Evolutionary conservation across 2,329 filamentous ascomycete genomes (phyloP), one percentile per base, ranked within the genome.

Genomic region (Trichoderma sp.): DNA sequence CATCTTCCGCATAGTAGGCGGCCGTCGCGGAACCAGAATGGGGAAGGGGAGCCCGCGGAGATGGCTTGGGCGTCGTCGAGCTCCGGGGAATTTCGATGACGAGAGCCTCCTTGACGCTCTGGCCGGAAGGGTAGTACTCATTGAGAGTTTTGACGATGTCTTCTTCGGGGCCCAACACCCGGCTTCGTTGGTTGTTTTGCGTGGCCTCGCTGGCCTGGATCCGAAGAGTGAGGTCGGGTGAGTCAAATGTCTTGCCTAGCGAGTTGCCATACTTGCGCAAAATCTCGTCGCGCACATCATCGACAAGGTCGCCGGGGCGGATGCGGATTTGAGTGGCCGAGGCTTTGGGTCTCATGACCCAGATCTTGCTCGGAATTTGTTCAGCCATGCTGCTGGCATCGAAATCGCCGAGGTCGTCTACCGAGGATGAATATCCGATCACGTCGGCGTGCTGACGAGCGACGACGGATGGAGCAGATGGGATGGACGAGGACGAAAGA

Each of bases 211-310:
- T 86, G n/a, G 91, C 87, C 17, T 85, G 78, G 72, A 98, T 91
- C 70, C 91, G 89, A 71, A 98, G 84, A 12, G 87, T 89, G 68
- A 99, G 86, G 78, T 99, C 95, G 13, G 95, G 95, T 12, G 95
- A 86, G 80, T 99, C 95, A 78, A 94, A 97, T 63, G 87, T 91
- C 73, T 89, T 89, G 60, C 94, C 94, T 29, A 99, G 84, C 15
- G 93, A 96, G 80, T 99, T 98, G 73, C 89, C 89, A 78, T 98
- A 99, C 82, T 98, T 98, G 75, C 88, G 89, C 73, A 98, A 82
- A 67, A 98, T 95, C 84, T 93, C 88, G 73, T 97, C 95, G 73
- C 94, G 91, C 70, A 97, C 90, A 79, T 97, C 94, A 78, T 99
- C 95, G 67, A 98, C 94, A 73, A 98, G 82, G 76, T 97, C 93